Evolutionary conservation across 192 early-diverging fungal genomes (phyloP).

Genomic region (Coemansia sp.): DNA sequence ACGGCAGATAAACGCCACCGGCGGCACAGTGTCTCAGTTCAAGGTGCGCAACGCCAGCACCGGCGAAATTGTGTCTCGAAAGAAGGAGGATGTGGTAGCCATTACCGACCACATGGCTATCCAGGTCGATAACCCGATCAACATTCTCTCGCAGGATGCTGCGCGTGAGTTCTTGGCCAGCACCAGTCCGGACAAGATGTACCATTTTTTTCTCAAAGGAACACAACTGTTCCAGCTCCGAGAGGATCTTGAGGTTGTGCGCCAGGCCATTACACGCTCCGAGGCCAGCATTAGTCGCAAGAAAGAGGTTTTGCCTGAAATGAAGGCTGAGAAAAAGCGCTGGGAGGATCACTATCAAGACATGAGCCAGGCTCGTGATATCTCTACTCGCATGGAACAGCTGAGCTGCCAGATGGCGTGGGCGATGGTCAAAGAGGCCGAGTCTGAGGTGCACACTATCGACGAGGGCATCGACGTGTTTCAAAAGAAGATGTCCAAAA

Average conservation of each 20-base stretch:
- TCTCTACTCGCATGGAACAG: conserved; percentile 56
- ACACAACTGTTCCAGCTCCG: conserved; percentile 80
- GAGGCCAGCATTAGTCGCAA: conserved; percentile 57
- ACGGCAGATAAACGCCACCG: conserved; percentile 64
- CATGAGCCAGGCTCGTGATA: conserved; percentile 60
- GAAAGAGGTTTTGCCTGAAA: conserved; percentile 66
- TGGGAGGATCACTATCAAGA: conserved; percentile 69
- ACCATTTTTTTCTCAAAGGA: conserved; percentile 87
- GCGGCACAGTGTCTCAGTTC: conserved; percentile 57
- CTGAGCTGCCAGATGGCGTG: conserved; percentile 76
- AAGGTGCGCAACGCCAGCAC: conserved; percentile 69
- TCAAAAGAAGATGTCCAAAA: conserved; percentile 26
- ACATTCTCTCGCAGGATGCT: conserved; percentile 89
- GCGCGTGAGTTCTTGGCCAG: conserved; percentile 86
- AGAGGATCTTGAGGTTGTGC: conserved; percentile 66
- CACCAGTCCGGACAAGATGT: conserved; percentile 83
- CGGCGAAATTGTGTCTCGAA: conserved; percentile 68
- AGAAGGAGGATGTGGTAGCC: conserved; percentile 76
- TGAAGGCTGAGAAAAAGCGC: conserved; percentile 65
- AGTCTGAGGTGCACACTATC: conserved; percentile 42
- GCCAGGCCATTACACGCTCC: conserved; percentile 55
- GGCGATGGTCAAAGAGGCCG: conserved; percentile 62
- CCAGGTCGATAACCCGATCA: conserved; percentile 91
- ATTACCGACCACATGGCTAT: conserved; percentile 90
- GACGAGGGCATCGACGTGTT: conserved; percentile 34